A percentile compares a stretch with the other conserved stretches of the same genome.
Evolutionary conservation across 2,329 filamentous ascomycete species (phyloP).

Genomic region (Colletotrichum spinosum): DNA sequence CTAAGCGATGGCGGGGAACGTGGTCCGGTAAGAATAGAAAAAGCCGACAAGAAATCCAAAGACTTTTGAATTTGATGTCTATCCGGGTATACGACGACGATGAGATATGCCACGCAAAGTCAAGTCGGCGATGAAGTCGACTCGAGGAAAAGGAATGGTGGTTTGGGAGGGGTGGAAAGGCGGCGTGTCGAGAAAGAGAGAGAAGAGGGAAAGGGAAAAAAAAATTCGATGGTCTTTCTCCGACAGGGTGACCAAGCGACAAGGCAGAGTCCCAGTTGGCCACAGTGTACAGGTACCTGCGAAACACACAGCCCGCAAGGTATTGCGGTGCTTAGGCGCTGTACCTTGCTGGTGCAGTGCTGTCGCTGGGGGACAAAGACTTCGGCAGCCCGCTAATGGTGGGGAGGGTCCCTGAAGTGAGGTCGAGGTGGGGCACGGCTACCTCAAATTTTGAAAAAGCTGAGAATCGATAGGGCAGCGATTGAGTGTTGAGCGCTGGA

Average conservation of each 20-base stretch:
- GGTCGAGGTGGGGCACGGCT: constrained; percentile 5
- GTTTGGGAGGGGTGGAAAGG: constrained; percentile 2
- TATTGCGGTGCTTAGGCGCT: constrained; percentile 27
- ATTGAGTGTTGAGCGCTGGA: background rate
- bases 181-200: constrained; percentile 28
- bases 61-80: constrained; percentile 4
- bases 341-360: constrained; percentile 5
- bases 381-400: background rate
- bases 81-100: constrained; percentile 18
- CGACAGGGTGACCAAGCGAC: constrained; percentile 29
- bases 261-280: constrained; percentile 5
- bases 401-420: constrained; percentile 26
- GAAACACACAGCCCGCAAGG: constrained; percentile 6
- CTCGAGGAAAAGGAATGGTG: constrained; percentile 2
- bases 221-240: constrained; percentile 26
- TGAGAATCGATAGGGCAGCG: constrained; percentile 36
- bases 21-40: constrained; percentile 21
- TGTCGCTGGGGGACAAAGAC: background rate
- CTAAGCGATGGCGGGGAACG: constrained; percentile 37
- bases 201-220: constrained; percentile 21
- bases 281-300: background rate
- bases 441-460: constrained; percentile 36
- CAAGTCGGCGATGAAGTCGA: constrained; percentile 36
- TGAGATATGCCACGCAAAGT: constrained; percentile 28
- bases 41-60: constrained; percentile 3